Percentiles rank a stretch among this genome's conserved stretches.
These are phyloP conservation scores for Warburgia ugandensis DNA, from an alignment of 164 flowering plant genomes.

Conservation along the genomic window DNA sequence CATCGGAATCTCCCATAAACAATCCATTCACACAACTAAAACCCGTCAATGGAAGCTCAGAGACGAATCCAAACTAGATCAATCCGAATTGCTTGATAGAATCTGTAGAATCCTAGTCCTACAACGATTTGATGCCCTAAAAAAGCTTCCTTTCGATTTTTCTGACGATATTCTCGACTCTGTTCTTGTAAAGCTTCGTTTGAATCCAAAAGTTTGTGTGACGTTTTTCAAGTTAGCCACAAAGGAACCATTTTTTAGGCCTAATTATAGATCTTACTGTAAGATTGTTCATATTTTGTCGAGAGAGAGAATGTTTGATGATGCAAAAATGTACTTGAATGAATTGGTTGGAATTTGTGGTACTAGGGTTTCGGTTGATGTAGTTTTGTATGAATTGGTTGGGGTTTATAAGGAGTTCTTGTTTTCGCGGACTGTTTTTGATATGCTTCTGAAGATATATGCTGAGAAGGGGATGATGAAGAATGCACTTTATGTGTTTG, in stretches of 20 bases:
- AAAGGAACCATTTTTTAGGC: conserved; percentile 43
- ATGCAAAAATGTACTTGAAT: conserved; percentile 38
- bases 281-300: conserved; percentile 67
- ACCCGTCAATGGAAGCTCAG: conserved; percentile 36
- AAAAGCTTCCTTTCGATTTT: conserved; percentile 39
- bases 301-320: conserved; percentile 51
- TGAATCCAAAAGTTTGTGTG: conserved; percentile 47
- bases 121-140: conserved; percentile 37
- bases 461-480: conserved; percentile 52
- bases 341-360: conserved; percentile 34
- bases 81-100: conserved; percentile 41
- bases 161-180: conserved; percentile 53
- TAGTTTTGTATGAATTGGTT: conserved; percentile 52
- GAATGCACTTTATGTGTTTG: conserved; percentile 77
- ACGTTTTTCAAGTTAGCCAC: conserved; percentile 54
- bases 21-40: conserved; percentile 30
- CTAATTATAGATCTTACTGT: conserved; percentile 47
- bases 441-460: conserved; percentile 70
- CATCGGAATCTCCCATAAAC: background rate
- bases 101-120: conserved; percentile 56
- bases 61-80: conserved; percentile 36
- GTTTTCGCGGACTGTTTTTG: conserved; percentile 71
- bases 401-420: conserved; percentile 52
- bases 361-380: conserved; percentile 13
- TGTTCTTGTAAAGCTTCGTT: conserved; percentile 44